These are phyloP conservation scores for Beauveria bassiana DNA, from an alignment of 2,329 filamentous ascomycete genomes.

Conservation along the genomic window DNA sequence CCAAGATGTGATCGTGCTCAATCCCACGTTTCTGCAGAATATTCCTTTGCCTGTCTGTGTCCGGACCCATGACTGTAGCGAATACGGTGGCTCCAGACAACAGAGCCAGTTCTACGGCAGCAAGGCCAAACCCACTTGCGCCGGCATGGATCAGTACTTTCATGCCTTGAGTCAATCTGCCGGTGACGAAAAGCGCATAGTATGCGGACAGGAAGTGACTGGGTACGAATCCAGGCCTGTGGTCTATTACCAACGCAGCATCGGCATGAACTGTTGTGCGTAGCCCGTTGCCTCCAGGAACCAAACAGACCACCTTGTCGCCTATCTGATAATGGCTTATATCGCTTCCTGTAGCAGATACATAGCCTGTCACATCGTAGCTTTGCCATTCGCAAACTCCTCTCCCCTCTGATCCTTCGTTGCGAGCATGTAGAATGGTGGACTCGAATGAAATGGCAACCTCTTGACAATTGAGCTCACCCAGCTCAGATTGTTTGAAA, in stretches of 20 bases:
- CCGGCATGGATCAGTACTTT: conserved; percentile 37
- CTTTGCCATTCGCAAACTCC: neutral
- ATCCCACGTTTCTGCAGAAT: conserved; percentile 30
- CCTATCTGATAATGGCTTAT: conserved; percentile 26
- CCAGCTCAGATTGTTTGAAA: neutral
- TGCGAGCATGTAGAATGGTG: conserved; percentile 24
- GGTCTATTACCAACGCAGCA: conserved; percentile 27
- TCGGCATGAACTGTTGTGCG: conserved; percentile 27
- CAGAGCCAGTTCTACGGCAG: conserved; percentile 34
- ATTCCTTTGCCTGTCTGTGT: conserved; percentile 26
- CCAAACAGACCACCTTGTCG: conserved; percentile 35
- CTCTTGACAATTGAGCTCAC: conserved; percentile 22
- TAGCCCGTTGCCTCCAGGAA: conserved; percentile 25
- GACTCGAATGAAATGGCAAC: conserved; percentile 33
- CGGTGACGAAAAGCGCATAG: conserved; percentile 31
- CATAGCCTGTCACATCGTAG: conserved; percentile 32
- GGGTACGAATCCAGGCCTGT: conserved; percentile 23
- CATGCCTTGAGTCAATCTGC: conserved; percentile 19
- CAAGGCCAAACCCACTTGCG: conserved; percentile 35
- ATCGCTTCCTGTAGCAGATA: conserved; percentile 27
- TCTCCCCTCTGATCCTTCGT: neutral
- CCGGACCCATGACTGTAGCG: conserved; percentile 28
- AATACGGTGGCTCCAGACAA: conserved; percentile 33
- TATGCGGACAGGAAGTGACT: conserved; percentile 34
- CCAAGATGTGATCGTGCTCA: conserved; percentile 29